These are phyloP conservation scores for Aureobasidium melanogenum DNA, from an alignment of 2,329 filamentous ascomycete genomes.

Conservation along the genomic window DNA sequence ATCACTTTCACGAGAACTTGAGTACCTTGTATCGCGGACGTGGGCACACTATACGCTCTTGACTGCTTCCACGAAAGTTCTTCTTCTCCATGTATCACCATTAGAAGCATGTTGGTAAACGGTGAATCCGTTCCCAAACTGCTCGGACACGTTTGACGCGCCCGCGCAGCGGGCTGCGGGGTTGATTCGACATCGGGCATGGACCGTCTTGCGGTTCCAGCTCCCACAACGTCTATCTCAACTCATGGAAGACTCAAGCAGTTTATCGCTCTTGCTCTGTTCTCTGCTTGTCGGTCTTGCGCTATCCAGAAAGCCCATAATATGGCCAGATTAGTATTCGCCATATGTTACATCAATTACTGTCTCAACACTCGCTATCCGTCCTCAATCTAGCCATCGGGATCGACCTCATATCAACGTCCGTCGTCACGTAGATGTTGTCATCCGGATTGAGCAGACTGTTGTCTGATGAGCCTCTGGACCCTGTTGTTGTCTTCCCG, in stretches of 20 bases:
- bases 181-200: background rate
- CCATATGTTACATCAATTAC: background rate
- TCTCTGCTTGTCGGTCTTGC: background rate
- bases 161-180: background rate
- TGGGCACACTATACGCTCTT: background rate
- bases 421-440: conserved; percentile 8
- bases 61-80: background rate
- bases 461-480: background rate
- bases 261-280: background rate
- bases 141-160: background rate
- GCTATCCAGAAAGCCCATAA: background rate
- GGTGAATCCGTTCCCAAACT: background rate
- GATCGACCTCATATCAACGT: background rate
- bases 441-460: background rate
- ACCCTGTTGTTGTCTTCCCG: background rate
- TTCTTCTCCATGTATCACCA: background rate
- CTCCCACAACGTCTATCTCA: background rate
- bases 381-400: background rate
- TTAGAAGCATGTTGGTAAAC: background rate
- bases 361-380: background rate
- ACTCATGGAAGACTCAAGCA: background rate
- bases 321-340: background rate
- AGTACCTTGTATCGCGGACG: background rate
- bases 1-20: background rate
- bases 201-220: background rate